These are phyloP conservation scores for Lasiosphaeris hirsuta DNA, from an alignment of 495 filamentous ascomycete species.

Conservation along the genomic window DNA sequence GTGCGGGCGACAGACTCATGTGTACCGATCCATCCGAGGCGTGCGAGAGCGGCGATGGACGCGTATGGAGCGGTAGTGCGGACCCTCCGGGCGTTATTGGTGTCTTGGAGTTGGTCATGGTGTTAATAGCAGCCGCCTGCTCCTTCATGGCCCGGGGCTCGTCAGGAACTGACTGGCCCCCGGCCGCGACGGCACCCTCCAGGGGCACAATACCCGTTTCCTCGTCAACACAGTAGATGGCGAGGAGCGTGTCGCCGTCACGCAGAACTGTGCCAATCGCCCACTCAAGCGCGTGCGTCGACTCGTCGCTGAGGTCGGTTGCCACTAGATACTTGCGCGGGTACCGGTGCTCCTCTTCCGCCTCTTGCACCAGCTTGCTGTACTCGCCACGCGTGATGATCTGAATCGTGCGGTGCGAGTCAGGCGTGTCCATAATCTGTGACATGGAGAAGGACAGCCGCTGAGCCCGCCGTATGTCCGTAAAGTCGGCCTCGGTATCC, in stretches of 20 bases:
- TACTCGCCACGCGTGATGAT: conserved; percentile 89
- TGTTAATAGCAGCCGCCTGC: conserved; percentile 54
- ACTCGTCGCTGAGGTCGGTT: conserved; percentile 89
- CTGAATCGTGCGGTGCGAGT: conserved; percentile 73
- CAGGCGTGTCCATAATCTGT: conserved; percentile 69
- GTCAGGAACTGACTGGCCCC: conserved; percentile 30
- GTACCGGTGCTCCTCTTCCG: conserved; percentile 70
- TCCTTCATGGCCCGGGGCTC: conserved; percentile 67
- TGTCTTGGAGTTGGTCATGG: conserved; percentile 37
- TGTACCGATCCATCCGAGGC: conserved; percentile 15
- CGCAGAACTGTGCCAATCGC: conserved; percentile 93
- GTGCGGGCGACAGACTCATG: conserved; percentile 39
- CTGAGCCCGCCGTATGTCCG: conserved; percentile 82
- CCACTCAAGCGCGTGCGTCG: conserved; percentile 92
- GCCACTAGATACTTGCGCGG: conserved; percentile 88
- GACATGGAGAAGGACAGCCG: conserved; percentile 76
- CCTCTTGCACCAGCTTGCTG: conserved; percentile 62
- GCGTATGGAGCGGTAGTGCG: conserved; percentile 15
- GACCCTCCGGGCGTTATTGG: conserved; percentile 26
- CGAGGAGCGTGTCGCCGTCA: conserved; percentile 89
- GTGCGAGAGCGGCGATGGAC: conserved; percentile 13
- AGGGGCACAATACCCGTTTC: conserved; percentile 58
- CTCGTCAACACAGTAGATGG: conserved; percentile 87
- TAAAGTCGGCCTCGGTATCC: conserved; percentile 79
- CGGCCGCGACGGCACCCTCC: conserved; percentile 13